These are phyloP conservation scores for Stemphylium lycopersici DNA, from an alignment of 2,329 filamentous ascomycete species.

Conservation along the genomic window DNA sequence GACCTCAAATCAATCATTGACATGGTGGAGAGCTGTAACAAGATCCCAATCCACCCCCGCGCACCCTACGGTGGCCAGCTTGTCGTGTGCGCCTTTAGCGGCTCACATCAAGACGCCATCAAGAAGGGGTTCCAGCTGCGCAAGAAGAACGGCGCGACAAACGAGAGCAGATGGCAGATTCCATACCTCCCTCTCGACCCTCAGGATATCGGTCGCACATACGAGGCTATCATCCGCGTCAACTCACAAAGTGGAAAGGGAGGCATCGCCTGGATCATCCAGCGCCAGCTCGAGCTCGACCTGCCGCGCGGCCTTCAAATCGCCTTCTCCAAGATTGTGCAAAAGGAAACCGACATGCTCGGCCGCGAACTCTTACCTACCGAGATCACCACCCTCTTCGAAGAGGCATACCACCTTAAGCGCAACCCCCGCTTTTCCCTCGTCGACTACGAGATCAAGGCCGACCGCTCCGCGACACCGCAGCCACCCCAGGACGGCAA, in stretches of 20 bases:
- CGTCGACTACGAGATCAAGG: slow-evolving; percentile 88
- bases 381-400: slow-evolving; percentile 89
- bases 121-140: slow-evolving; percentile 83
- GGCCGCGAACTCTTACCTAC: slow-evolving; percentile 82
- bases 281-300: slow-evolving; percentile 86
- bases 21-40: slow-evolving; percentile 88
- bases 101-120: slow-evolving; percentile 94
- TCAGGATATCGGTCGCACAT: slow-evolving; percentile 91
- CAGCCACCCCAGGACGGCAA: slow-evolving; percentile 70
- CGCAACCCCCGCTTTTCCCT: slow-evolving; percentile 84
- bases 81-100: slow-evolving; percentile 90
- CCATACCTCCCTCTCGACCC: slow-evolving; percentile 95
- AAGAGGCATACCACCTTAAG: slow-evolving; percentile 83
- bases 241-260: slow-evolving; percentile 97
- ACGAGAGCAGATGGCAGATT: slow-evolving; percentile 78
- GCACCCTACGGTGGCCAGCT: slow-evolving; percentile 90
- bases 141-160: slow-evolving; percentile 62
- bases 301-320: slow-evolving; percentile 91
- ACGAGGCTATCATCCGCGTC: slow-evolving; percentile 96
- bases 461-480: slow-evolving; percentile 80
- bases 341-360: slow-evolving; percentile 77
- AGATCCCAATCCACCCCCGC: slow-evolving; percentile 89
- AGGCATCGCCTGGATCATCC: slow-evolving; percentile 91
- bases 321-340: slow-evolving; percentile 87
- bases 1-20: slow-evolving; percentile 86